phyloP scores from a whole-genome alignment of 805 yeast species.

The Sugiyamaella chiloensis region DNA sequence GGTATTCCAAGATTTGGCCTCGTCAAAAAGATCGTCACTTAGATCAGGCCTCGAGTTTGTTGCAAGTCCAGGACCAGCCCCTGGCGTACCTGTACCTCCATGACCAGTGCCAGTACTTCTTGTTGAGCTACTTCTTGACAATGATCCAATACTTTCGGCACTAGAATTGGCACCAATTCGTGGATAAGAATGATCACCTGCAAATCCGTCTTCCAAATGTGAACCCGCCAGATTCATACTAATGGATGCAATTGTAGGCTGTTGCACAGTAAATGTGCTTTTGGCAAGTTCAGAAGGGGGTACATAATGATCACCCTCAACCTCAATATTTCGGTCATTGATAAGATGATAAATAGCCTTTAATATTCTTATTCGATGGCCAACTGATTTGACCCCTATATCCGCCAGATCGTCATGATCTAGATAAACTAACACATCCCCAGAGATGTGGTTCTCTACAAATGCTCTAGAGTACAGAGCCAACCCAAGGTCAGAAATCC shows the following conservation, averaged over 20 bases:
- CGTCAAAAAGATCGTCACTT: neutral
- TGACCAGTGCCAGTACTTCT: neutral
- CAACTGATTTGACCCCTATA: conserved; percentile 55
- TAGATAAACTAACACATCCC: conserved; percentile 66
- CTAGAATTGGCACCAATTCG: neutral
- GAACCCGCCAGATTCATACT: neutral
- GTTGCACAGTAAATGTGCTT: neutral
- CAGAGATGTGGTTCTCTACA: conserved; percentile 59
- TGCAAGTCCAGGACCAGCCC: neutral
- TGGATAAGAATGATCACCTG: neutral
- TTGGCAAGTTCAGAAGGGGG: conserved; percentile 31
- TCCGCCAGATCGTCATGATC: conserved; percentile 70
- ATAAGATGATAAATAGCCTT: conserved; percentile 55
- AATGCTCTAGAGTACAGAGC: conserved; percentile 23
- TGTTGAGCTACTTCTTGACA: conserved; percentile 1
- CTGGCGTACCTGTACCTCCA: neutral
- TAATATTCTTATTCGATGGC: conserved; percentile 58
- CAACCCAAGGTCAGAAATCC: conserved; percentile 24
- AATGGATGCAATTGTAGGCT: neutral
- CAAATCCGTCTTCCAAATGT: neutral
- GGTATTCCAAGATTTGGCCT: conserved; percentile 1
- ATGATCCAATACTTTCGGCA: neutral
- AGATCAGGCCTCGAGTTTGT: neutral
- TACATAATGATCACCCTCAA: conserved; percentile 29
- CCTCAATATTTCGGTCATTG: conserved; percentile 18